A percentile compares a stretch with the other conserved stretches of the same genome.
Evolutionary conservation across 371 early-diverging fungal species (phyloP).

Genomic region (Massospora cicadina): DNA sequence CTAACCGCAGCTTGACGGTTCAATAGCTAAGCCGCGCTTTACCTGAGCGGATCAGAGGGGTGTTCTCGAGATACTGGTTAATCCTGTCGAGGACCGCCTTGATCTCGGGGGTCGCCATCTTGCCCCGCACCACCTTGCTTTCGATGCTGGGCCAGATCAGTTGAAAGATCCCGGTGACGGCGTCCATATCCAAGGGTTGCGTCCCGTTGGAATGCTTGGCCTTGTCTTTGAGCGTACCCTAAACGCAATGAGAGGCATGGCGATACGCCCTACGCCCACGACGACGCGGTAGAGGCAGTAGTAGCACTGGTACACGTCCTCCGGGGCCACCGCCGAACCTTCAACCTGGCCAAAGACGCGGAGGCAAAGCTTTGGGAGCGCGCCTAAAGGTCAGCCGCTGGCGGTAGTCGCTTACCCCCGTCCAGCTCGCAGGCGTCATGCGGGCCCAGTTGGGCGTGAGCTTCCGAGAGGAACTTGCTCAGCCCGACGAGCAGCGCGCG

Average conservation of each 20-base stretch:
- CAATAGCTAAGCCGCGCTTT: neutral
- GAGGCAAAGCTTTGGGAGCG: neutral
- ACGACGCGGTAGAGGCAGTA: neutral
- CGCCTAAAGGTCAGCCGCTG: neutral
- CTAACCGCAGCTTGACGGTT: neutral
- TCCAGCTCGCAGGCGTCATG: neutral
- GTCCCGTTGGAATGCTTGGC: neutral
- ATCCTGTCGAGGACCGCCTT: neutral
- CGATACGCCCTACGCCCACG: neutral
- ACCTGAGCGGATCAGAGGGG: neutral
- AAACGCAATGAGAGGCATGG: neutral
- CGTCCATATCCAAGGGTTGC: neutral
- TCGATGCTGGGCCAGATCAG: neutral
- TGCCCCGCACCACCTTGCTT: neutral
- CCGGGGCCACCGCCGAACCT: neutral
- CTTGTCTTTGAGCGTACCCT: neutral
- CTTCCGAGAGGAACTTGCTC: neutral
- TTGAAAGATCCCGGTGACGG: neutral
- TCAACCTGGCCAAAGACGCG: neutral
- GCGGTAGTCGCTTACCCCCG: neutral
- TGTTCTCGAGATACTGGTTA: neutral
- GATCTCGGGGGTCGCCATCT: neutral
- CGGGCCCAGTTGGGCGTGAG: neutral
- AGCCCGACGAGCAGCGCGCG: neutral
- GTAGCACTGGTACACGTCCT: neutral